Evolutionary conservation across 768 basidiomycete genomes (phyloP), one percentile per base, ranked within the genome.

Genomic region (Peribolospora kevripleyi): DNA sequence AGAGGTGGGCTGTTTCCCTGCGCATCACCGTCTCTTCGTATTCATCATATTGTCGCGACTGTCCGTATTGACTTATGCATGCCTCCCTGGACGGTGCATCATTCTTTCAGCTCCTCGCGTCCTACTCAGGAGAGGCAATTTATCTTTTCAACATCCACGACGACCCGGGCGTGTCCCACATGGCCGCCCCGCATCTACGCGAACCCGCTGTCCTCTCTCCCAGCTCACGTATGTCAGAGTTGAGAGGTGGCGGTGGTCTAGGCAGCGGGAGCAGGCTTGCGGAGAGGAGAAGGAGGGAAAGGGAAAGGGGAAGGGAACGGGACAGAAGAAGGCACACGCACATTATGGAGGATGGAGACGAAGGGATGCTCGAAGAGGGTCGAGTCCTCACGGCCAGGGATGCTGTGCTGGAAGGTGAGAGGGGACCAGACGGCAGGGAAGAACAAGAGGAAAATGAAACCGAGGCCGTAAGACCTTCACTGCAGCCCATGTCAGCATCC

Each of bases 91-190:
- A 25, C 25, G 25, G 25, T 25, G 25, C 25, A 11, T 6, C 3
- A 39, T 6, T 7, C 50, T 7, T 38, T 39, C 38, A 53, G n/a
- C 53, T 64, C 4, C 43, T 61, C 38, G 48, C 61, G 11, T 53
- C 53, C 25, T 63, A 62, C 55, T 47, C 45, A 8, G 62, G 53
- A 8, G 51, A 37, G 10, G 52, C 56, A 1, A 51, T 64, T 13
- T 63, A 57, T 49, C 52, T 61, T 4, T 64, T 61, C 48, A 61
- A 64, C 43, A 58, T 48, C 4, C 48, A 55, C 37, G 53, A n/a
- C 9, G 57, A 58, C 10, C 39, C 48, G 3, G 25, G 25, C 25
- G 25, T 25, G 25, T 25, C 25, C 25, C 25, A 25, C 25, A 25
- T 25, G 25, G 25, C 25, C 25, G 25, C 25, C 25, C 25, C 25